Evolutionary conservation across 2,329 filamentous ascomycete species (phyloP).

Genomic region (Pezicula radicicola): DNA sequence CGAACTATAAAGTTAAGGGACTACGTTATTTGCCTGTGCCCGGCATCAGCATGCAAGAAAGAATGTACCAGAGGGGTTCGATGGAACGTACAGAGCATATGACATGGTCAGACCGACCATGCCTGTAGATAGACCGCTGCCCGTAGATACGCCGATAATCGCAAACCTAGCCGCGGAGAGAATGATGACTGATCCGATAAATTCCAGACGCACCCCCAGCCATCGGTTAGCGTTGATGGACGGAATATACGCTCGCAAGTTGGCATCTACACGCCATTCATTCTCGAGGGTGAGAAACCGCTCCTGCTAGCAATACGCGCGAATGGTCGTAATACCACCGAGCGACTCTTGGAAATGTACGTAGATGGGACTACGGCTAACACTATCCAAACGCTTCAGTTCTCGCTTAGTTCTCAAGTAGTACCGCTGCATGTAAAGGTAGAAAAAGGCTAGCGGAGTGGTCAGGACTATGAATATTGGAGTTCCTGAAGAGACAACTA

Average conservation of each 20-base stretch:
- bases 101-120: slow-evolving; percentile 97
- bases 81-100: too few relatives aligned
- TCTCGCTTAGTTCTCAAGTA: slow-evolving; percentile 95
- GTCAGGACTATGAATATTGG: slow-evolving; percentile 80
- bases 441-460: slow-evolving; percentile 74
- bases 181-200: slow-evolving; percentile 93
- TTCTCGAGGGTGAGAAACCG: slow-evolving; percentile 92
- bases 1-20: slow-evolving; percentile 99
- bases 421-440: slow-evolving; percentile 93
- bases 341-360: slow-evolving; percentile 98
- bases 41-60: too few relatives aligned
- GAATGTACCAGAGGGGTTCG: too few relatives aligned
- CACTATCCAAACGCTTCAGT: slow-evolving; percentile 91
- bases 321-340: slow-evolving; percentile 90
- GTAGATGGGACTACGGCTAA: slow-evolving; percentile 93
- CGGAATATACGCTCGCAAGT: slow-evolving; percentile 90
- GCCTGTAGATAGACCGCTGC: too few relatives aligned
- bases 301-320: slow-evolving; percentile 85
- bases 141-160: slow-evolving; percentile 66
- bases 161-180: slow-evolving; percentile 79
- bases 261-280: slow-evolving; percentile 95
- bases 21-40: slow-evolving; percentile 93
- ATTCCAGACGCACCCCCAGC: slow-evolving; percentile 92
- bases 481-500: slow-evolving; percentile 77
- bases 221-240: slow-evolving; percentile 90